These are phyloP conservation scores for Leucosporidium yakuticum DNA, from an alignment of 768 basidiomycete genomes.

Conservation along the genomic window DNA sequence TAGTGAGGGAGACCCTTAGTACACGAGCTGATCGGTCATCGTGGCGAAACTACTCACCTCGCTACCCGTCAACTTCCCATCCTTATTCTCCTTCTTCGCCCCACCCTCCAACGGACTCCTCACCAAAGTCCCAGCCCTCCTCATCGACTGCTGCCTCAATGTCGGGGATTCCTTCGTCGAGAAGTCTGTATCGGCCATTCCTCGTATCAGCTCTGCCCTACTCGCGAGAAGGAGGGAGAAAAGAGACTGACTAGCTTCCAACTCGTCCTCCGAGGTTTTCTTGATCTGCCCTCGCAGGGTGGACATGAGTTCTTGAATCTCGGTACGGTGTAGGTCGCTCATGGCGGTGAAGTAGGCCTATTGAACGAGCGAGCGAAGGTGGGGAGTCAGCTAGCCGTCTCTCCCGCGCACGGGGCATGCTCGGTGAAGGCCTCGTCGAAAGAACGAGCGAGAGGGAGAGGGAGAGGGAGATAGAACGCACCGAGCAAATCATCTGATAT, in stretches of 20 bases:
- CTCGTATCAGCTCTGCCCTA: too few relatives aligned
- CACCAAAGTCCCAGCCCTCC: constrained; percentile 78
- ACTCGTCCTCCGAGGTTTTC: constrained; percentile 64
- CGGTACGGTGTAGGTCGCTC: constrained; percentile 71
- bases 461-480: constrained; percentile 46
- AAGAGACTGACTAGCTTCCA: constrained; percentile 57
- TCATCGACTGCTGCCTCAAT: constrained; percentile 48
- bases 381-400: neutral
- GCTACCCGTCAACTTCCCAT: constrained; percentile 56
- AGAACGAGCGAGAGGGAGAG: too few relatives aligned
- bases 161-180: constrained; percentile 15
- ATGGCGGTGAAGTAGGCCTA: constrained; percentile 86
- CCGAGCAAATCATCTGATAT: constrained; percentile 84
- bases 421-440: neutral
- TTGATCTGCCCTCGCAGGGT: constrained; percentile 58
- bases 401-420: neutral
- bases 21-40: neutral
- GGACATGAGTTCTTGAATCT: constrained; percentile 68
- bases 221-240: neutral
- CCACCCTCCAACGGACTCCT: constrained; percentile 55
- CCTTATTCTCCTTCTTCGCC: constrained; percentile 50
- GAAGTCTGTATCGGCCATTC: constrained; percentile 29
- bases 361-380: neutral
- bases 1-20: neutral
- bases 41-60: constrained; percentile 52